Conservation (phyloP, 2,329 filamentous ascomycete species). For the Sclerotinia borealis region DNA sequence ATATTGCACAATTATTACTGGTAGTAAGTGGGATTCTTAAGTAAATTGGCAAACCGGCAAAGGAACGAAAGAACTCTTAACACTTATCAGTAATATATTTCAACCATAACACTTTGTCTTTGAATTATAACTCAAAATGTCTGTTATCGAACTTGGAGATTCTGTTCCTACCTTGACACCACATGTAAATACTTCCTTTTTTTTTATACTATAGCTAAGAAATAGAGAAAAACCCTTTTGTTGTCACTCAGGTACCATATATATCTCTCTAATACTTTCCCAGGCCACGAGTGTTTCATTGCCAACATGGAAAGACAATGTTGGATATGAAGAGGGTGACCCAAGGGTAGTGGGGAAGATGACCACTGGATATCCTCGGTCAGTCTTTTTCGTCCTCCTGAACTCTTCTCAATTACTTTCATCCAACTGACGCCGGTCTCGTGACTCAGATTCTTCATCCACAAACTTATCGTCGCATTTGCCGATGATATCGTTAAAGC, state of each 20-base stretch:
- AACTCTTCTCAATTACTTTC: background rate
- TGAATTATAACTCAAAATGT: constrained; percentile 23
- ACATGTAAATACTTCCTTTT: constrained; percentile 28
- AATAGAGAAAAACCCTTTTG: background rate
- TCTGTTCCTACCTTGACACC: constrained; percentile 32
- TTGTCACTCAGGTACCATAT: constrained; percentile 12
- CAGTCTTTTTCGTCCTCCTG: constrained; percentile 15
- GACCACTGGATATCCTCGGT: constrained; percentile 87
- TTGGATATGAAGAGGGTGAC: constrained; percentile 91
- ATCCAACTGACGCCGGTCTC: constrained; percentile 21
- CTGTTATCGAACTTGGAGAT: constrained; percentile 32
- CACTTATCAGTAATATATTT: background rate
- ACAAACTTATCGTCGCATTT: constrained; percentile 73
- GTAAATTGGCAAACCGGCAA: background rate
- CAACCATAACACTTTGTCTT: background rate
- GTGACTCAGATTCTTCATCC: constrained; percentile 73
- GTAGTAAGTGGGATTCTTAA: background rate
- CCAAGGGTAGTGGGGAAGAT: constrained; percentile 79
- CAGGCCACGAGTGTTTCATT: constrained; percentile 94
- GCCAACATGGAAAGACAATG: constrained; percentile 84
- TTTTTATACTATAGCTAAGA: background rate
- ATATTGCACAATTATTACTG: background rate
- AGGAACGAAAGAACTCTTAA: no score
- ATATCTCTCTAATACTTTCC: background rate
- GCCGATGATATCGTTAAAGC: constrained; percentile 59